phyloP scores from a whole-genome alignment of 2,329 filamentous ascomycete species.

The Monosporascus sp. region DNA sequence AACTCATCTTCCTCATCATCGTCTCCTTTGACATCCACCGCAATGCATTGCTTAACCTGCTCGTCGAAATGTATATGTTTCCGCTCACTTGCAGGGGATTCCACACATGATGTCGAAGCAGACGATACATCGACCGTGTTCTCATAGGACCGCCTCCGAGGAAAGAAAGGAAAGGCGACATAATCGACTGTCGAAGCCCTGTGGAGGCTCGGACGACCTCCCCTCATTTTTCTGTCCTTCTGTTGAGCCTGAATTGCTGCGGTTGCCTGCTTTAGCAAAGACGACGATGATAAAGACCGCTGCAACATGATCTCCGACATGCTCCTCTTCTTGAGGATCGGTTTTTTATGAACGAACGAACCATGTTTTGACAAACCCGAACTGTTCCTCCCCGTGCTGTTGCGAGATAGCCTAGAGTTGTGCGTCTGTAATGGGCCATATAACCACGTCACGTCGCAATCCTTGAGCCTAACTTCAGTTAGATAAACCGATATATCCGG shows the following conservation, averaged over 20 bases:
- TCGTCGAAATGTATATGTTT: constrained; percentile 97
- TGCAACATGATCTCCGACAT: constrained; percentile 96
- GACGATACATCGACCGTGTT: constrained; percentile 62
- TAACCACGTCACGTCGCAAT: constrained; percentile 95
- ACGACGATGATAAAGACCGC: constrained; percentile 80
- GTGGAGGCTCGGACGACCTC: constrained; percentile 50
- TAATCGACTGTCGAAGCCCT: constrained; percentile 63
- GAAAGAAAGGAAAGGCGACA: constrained; percentile 58
- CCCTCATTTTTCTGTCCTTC: constrained; percentile 44
- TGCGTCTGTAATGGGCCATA: constrained; percentile 87
- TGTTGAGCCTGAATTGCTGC: constrained; percentile 81
- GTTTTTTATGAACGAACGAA: constrained; percentile 76
- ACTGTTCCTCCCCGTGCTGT: constrained; percentile 36
- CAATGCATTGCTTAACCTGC: constrained; percentile 92
- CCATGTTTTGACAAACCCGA: constrained; percentile 45
- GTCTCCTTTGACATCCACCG: constrained; percentile 78
- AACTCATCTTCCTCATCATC: constrained; percentile 61
- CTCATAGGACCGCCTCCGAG: constrained; percentile 54
- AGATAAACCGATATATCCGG: constrained; percentile 15
- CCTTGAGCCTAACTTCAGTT: constrained; percentile 69
- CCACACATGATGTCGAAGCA: constrained; percentile 63
- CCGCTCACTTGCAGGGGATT: constrained; percentile 59
- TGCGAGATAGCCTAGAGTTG: constrained; percentile 46
- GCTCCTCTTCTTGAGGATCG: constrained; percentile 92
- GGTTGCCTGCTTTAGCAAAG: constrained; percentile 82